Base-by-base conservation (phyloP, 2,329 filamentous ascomycete genomes). In the Claviceps digitariae region DNA sequence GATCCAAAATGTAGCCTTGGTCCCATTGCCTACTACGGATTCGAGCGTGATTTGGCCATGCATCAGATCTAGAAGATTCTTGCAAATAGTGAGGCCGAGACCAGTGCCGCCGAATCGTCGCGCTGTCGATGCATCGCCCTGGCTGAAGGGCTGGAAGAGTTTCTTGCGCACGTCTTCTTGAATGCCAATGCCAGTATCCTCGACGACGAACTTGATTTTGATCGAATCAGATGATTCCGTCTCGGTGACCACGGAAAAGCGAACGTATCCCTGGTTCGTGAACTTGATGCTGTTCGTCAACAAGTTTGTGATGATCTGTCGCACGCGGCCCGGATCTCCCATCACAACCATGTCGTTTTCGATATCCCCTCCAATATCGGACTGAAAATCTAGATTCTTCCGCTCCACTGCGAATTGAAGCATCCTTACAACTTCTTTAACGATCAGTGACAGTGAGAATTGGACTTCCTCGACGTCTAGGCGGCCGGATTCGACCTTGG, bases 391-490 rank as follows among this genome's bases (percentile, higher is more conserved):
- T 4, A 95, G 72, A 44, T 86, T 86, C 63, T 94, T 88, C 34
- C 87, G 79, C 60, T 86, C 80, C 1, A 90, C 89, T 1, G 87
- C 88, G 60, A 94, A 94, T 44, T 85, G 82, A 59, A 94, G 79
- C 87, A 94, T 93, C 64, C 90, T 89, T 51, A 82, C 86, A 21
- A 93, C 87, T 63, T 94, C 89, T 48, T 83, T 77, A 7, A 90
- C 79, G 13, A 89, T 81, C 1, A 87, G 74, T 0, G 82, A 83
- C 2, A 90, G 72, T 29, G 83, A 87, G 60, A 90, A 91, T 56
- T 88, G 85, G 0, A 90, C 85, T 60, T 90, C 84, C 66, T 90
- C 86, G 43, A 90, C 84, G 57, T 90, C 86, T 21, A 90, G 69
- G 8, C 83, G 75, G 3, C 87, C 86, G 9, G 84, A 87, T 64